Conservation (phyloP, 768 basidiomycete species). For the Suillus cothurnatus region DNA sequence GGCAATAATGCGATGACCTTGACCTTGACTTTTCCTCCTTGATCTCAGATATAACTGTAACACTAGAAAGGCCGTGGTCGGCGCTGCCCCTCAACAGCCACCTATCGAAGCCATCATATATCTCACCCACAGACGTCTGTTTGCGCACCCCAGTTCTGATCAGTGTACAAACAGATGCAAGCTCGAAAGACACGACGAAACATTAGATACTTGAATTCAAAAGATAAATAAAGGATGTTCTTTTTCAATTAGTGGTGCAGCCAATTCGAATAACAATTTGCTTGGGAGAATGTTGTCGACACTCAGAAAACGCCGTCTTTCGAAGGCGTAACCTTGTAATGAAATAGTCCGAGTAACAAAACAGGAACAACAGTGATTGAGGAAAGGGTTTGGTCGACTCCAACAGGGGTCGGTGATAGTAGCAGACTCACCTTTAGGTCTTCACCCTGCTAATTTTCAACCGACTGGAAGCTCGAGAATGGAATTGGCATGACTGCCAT, state of each 20-base stretch:
- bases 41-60: neutral
- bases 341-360: neutral
- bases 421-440: neutral
- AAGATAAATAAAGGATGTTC: too few species aligned
- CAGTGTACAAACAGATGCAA: neutral
- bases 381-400: too few species aligned
- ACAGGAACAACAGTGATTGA: too few species aligned
- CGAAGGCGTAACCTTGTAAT: neutral
- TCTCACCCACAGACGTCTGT: neutral
- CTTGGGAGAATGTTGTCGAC: too few species aligned
- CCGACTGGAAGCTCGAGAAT: neutral
- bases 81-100: neutral
- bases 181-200: neutral
- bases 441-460: neutral
- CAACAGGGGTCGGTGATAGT: neutral
- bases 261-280: too few species aligned
- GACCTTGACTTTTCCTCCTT: neutral
- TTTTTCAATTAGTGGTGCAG: too few species aligned
- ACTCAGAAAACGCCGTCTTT: too few species aligned
- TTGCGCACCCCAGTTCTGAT: neutral
- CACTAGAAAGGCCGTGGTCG: neutral
- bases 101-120: neutral
- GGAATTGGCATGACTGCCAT: neutral
- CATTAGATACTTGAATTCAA: neutral
- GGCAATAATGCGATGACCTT: neutral